Evolutionary conservation across 768 basidiomycete species (phyloP).

Genomic region (Lentinula guzmanii): DNA sequence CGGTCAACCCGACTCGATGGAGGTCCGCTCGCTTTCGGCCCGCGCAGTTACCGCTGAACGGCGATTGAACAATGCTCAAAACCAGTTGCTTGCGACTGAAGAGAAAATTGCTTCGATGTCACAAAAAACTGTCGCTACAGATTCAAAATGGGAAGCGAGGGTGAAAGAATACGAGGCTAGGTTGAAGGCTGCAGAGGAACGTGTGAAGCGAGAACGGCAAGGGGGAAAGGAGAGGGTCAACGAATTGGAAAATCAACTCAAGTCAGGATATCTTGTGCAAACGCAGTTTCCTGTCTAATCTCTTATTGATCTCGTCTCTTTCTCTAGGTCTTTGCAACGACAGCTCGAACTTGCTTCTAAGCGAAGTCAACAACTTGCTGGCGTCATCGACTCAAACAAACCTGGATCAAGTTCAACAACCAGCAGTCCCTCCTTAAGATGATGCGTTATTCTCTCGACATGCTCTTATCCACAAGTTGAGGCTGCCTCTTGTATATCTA

Average conservation of each 20-base stretch:
- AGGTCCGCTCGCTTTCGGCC: slow-evolving; percentile 62
- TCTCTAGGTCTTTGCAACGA: slow-evolving; percentile 59
- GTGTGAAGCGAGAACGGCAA: slow-evolving; percentile 88
- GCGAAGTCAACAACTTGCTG: slow-evolving; percentile 55
- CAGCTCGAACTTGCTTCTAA: slow-evolving; percentile 78
- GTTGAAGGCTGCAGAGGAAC: slow-evolving; percentile 81
- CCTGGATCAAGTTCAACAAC: slow-evolving; percentile 15
- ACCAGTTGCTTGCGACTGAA: slow-evolving; percentile 79
- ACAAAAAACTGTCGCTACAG: slow-evolving; percentile 64
- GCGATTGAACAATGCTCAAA: slow-evolving; percentile 77
- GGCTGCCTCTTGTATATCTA: not conserved
- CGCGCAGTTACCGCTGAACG: slow-evolving; percentile 84
- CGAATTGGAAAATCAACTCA: slow-evolving; percentile 68
- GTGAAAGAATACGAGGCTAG: slow-evolving; percentile 88
- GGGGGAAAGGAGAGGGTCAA: slow-evolving; percentile 82
- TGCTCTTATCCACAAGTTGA: not conserved
- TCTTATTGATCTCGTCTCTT: not conserved
- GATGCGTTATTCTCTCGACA: not conserved
- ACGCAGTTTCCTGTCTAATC: not conserved
- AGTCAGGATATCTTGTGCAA: slow-evolving; percentile 31
- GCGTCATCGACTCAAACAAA: slow-evolving; percentile 42
- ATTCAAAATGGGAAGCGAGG: slow-evolving; percentile 91
- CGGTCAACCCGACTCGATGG: slow-evolving; percentile 54
- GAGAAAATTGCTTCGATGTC: slow-evolving; percentile 76
- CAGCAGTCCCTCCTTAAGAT: not conserved